Evolutionary conservation across 1,139 yeast genomes (phyloP).

Genomic region (Nematodospora anomalae): DNA sequence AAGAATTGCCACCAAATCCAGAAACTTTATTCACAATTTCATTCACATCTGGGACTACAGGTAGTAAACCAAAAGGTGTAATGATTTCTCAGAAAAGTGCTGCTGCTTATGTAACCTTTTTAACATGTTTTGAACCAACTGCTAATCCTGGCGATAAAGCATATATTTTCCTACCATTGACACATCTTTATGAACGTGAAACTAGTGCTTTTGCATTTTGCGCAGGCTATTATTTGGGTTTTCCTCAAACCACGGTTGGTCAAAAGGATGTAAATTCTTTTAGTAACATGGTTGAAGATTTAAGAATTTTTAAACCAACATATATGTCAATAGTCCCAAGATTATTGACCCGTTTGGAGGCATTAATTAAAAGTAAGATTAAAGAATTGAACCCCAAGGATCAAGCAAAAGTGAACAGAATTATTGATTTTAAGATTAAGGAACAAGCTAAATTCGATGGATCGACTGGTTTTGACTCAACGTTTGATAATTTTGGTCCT

Average conservation of each 20-base stretch:
- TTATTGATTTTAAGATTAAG: constrained; percentile 26
- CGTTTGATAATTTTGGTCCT: constrained; percentile 27
- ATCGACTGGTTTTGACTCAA: constrained; percentile 22
- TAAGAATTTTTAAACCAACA: constrained; percentile 30
- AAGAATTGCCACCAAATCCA: constrained; percentile 49
- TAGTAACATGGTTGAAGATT: constrained; percentile 26
- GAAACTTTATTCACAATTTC: constrained; percentile 62
- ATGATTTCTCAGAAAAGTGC: constrained; percentile 53
- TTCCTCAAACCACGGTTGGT: constrained; percentile 33
- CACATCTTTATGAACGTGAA: constrained; percentile 38
- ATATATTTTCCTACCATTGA: constrained; percentile 34
- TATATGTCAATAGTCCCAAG: constrained; percentile 38
- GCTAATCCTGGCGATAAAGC: constrained; percentile 19
- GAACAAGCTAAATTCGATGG: constrained; percentile 29
- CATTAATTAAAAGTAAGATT: constrained; percentile 40
- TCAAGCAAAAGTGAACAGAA: constrained; percentile 17
- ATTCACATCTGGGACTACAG: constrained; percentile 76
- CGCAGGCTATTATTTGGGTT: constrained; percentile 41
- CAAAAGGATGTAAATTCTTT: constrained; percentile 16
- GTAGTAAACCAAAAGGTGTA: constrained; percentile 64
- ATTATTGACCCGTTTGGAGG: constrained; percentile 32
- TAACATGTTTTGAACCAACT: constrained; percentile 18
- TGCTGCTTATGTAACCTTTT: constrained; percentile 42
- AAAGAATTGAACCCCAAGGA: constrained; percentile 20
- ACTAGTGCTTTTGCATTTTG: constrained; percentile 32